Evolutionary conservation across 345 rosid genomes (phyloP), one percentile per base, ranked within the genome.

Genomic region (Eucalyptus tenuipes): DNA sequence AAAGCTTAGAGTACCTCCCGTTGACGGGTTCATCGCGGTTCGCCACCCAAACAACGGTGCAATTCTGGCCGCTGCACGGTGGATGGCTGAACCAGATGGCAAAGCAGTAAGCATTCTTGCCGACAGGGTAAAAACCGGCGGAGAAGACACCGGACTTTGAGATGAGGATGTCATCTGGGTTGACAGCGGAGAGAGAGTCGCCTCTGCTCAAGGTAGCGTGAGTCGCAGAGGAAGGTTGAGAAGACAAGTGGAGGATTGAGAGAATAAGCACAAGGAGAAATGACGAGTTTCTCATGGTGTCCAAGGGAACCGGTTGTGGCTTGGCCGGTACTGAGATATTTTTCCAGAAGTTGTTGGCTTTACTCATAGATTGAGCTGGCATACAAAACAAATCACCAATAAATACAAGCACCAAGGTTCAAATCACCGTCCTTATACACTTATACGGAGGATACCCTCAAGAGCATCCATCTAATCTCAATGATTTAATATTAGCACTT

Each of bases 11-110:
- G 47, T 47, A 15, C 64, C 47, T 90, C 27, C 92, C 94, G 14
- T 89, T 89, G 3, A 91, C 93, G 1, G 93, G 92, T 29, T 45
- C 12, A 86, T 92, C 89, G 1, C 92, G 89, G 90, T 92, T 91
- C 7, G 92, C 93, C 90, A 88, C 88, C 93, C 94, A 93, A 47
- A 91, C 92, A 13, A 89, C 49, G 44, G 92, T 88, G 55, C 59
- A 27, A 10, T 59, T 64, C 16, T 13, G 75, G 75, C 33, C 80
- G 85, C 33, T 40, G 87, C 87, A 86, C 4, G 22, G 27, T 17
- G 87, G 90, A 16, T 66, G 75, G 55, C 24, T 86, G 88, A 91
- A 84, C 93, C 93, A 92, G 29, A 88, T 45, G 10, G 91, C 87
- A 29, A 88, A 90, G 37, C 75, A 64, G 37, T 64, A 64, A 64